phyloP scores from a whole-genome alignment of 164 flowering plant genomes.

The Vitis labrusca region DNA sequence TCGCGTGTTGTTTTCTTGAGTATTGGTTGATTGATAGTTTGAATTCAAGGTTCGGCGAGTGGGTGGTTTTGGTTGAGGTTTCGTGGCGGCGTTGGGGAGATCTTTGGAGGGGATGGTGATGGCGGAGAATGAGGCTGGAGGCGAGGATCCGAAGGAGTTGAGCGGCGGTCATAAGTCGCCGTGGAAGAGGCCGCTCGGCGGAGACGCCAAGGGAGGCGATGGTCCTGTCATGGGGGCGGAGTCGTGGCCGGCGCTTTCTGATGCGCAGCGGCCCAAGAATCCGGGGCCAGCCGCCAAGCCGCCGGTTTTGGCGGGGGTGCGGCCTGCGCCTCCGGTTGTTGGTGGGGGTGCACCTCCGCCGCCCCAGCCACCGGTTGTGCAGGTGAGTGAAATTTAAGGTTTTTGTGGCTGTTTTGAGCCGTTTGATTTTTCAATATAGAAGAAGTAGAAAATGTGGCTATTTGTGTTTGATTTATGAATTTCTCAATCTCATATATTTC shows the following conservation, averaged over 20 bases:
- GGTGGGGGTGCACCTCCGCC: slow-evolving; percentile 18
- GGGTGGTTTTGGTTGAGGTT: neutral
- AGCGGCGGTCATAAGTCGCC: slow-evolving; percentile 42
- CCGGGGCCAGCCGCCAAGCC: slow-evolving; percentile 12
- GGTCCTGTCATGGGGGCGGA: slow-evolving; percentile 56
- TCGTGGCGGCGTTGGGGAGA: slow-evolving; percentile 4
- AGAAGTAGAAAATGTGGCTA: no score
- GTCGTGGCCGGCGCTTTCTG: slow-evolving; percentile 68
- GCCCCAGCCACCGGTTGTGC: slow-evolving; percentile 1
- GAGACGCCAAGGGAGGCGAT: slow-evolving; percentile 23
- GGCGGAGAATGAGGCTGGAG: slow-evolving; percentile 25
- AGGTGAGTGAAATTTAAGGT: neutral
- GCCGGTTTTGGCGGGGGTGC: slow-evolving; percentile 4
- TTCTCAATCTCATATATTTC: neutral
- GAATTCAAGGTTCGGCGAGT: neutral
- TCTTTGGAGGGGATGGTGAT: slow-evolving; percentile 28
- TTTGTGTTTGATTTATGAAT: neutral
- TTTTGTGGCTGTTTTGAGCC: neutral
- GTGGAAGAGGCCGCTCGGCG: slow-evolving; percentile 48
- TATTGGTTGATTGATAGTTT: no score
- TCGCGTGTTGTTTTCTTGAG: no score
- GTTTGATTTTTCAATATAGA: neutral
- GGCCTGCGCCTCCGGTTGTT: slow-evolving; percentile 7
- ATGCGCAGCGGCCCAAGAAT: slow-evolving; percentile 33
- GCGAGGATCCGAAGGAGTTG: slow-evolving; percentile 21